Conservation (phyloP, 2,329 filamentous ascomycete species). For the Leptographium radiaticola region DNA sequence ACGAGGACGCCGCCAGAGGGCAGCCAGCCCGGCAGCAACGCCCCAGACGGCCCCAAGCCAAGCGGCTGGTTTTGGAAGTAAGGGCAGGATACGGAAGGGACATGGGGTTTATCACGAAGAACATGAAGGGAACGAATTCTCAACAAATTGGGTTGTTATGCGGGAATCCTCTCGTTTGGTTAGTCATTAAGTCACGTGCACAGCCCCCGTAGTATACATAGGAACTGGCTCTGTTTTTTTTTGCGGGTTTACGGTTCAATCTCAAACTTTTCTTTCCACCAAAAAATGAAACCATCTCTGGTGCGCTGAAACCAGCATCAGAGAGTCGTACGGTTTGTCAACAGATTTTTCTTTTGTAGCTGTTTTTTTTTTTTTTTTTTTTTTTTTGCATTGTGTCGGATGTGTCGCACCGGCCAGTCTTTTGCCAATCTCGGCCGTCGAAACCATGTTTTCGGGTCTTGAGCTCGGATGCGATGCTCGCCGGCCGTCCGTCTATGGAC, state of each 20-base stretch:
- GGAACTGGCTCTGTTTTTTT: neutral
- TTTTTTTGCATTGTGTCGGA: neutral
- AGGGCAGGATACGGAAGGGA: neutral
- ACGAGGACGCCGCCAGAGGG: conserved; percentile 2
- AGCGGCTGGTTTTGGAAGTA: conserved; percentile 30
- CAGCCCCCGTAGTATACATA: neutral
- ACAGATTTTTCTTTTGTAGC: neutral
- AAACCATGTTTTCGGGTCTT: conserved; percentile 19
- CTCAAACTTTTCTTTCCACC: neutral
- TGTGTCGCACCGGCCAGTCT: conserved; percentile 14
- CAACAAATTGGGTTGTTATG: neutral
- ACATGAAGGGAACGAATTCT: neutral
- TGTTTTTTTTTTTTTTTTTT: neutral
- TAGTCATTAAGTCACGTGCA: neutral
- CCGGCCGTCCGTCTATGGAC: conserved; percentile 8
- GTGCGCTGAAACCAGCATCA: too few species aligned
- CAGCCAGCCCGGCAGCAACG: conserved; percentile 4
- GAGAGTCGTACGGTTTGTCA: neutral
- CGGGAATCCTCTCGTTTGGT: too few species aligned
- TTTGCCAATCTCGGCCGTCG: conserved; percentile 25
- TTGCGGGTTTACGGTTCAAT: neutral
- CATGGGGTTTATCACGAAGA: neutral
- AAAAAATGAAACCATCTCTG: neutral
- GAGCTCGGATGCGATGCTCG: conserved; percentile 18
- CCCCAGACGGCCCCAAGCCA: conserved; percentile 5